Evolutionary conservation across 2,329 filamentous ascomycete species (phyloP), one percentile per base, ranked within the genome.

Genomic region (Dactylellina parvicollis): DNA sequence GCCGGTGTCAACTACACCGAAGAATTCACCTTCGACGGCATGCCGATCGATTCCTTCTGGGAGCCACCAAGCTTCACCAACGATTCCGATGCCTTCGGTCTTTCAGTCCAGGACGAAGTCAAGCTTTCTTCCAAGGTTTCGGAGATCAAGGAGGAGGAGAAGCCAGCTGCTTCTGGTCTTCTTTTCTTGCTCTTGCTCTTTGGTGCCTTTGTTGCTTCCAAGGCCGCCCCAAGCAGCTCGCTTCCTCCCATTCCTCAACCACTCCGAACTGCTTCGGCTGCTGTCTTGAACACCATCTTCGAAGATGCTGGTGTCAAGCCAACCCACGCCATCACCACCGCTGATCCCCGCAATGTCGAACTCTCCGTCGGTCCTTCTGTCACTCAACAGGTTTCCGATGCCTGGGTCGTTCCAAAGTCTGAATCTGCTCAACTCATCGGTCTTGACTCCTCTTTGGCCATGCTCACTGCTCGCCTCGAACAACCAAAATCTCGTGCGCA

Each of bases 161-260:
- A 86, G 70, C 86, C 89, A 74, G 89, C 92, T 77, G 91, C 93
- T 78, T 91, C 92, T 56, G 87, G 92, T 78, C 83, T 98, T 78
- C 85, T 66, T 42, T 64, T 74, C 14, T 62, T 77, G 92, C 90
- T 97, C 77, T 90, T 99, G 79, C 90, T 99, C 61, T 93, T 96
- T 76, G 95, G 95, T 79, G 95, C 95, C 59, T 96, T 97, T 80
- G 92, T 98, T 77, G 90, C 95, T 75, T 97, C 94, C 30, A 96
- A 93, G 82, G 88, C 88, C 77, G 87, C 88, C 46, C 85, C 89
- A 18, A 83, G 86, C n/a, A 87, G 89, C 38, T 87, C 88, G 76
- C 89, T 96, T 77, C 90, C 91, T 55, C 87, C 87, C 65, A 89
- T 94, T 79, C 90, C 92, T 34, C 90, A 94, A 65, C 90, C 94